Base-by-base conservation (phyloP, 2,329 filamentous ascomycete species). In the Pestalotiopsis sp. region DNA sequence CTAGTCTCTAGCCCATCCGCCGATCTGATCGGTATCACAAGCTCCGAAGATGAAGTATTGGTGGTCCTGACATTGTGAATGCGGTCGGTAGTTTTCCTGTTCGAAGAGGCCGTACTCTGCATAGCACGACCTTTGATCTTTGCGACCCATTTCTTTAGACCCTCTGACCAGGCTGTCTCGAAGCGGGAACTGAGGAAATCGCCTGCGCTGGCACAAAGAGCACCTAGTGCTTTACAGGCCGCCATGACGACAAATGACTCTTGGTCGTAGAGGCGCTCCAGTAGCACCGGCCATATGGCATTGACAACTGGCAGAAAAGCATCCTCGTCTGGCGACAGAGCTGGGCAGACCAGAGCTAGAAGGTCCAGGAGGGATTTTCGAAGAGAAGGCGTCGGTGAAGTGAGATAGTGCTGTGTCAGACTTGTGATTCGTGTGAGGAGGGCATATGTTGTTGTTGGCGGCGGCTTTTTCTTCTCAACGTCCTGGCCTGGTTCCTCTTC, bases 251-350 rank as follows among this genome's bases (percentile, higher is more conserved):
- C 88, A 75, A 90, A 92, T 0, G 88, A 82, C 77, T 94, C 91
- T 3, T 81, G 72, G 71, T 94, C 92, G 72, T 90, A 87, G 5
- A 94, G 82, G 27, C 90, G 86, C n/a, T 86, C 84, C 1, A 91
- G 82, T 4, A 97, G 82, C 6, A 97, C 91, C 0, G 95, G 94
- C 95, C 95, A 99, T 7, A 98, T 84, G 3, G 92, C 91, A 79
- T 98, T 96, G 73, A 98, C 90, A 0, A 98, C 86, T 0, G 96
- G 96, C 1, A 99, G 82, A 77, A 97, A 98, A 0, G 90, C 89
- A 70, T 95, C 90, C 76, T 97, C 92, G 72, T 98, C 90, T 3
- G 84, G 85, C 0, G 92, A 88, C 3, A 99, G 87, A 0, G 92
- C 86, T 0, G 91, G 88, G 4, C 92, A 87, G 3, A 94, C 91